phyloP scores from a whole-genome alignment of 2,329 filamentous ascomycete genomes.

The Chrysoporthe austroafricana region DNA sequence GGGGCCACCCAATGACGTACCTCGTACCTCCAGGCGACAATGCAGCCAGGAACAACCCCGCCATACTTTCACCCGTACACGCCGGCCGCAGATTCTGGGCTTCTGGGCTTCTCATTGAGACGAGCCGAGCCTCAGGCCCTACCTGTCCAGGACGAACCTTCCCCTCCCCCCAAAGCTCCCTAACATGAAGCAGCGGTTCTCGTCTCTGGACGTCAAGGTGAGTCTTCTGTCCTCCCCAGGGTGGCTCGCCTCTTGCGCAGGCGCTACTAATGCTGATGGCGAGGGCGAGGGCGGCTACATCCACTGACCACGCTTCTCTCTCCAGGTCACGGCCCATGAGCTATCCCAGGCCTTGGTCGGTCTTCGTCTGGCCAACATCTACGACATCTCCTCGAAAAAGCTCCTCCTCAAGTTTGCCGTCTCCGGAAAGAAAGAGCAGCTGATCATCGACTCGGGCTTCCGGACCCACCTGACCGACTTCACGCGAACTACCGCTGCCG shows the following conservation, averaged over 20 bases:
- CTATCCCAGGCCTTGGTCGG: conserved; percentile 76
- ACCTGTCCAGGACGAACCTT: not conserved
- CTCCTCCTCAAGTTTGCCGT: conserved; percentile 95
- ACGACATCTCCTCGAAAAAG: conserved; percentile 94
- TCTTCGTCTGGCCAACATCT: conserved; percentile 88
- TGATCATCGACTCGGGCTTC: conserved; percentile 93
- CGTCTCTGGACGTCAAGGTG: conserved; percentile 77
- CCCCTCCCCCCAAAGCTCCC: not conserved
- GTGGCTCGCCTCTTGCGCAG: not conserved
- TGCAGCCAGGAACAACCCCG: too few relatives aligned
- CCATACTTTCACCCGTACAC: too few relatives aligned
- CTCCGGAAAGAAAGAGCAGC: conserved; percentile 83
- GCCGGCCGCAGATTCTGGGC: too few relatives aligned
- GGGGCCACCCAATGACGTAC: too few relatives aligned
- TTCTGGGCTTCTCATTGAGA: too few relatives aligned
- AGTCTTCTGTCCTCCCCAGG: conserved; percentile 5
- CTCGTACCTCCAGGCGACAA: too few relatives aligned
- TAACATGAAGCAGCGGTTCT: conserved; percentile 79
- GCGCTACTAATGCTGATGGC: not conserved
- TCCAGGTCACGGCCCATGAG: conserved; percentile 90
- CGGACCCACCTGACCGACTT: conserved; percentile 94
- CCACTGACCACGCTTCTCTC: not conserved
- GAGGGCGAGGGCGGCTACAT: not conserved
- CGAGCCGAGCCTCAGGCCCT: not conserved
- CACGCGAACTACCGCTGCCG: conserved; percentile 80